Evolutionary conservation across 2,329 filamentous ascomycete species (phyloP).

Genomic region (Aureobasidium sp.): DNA sequence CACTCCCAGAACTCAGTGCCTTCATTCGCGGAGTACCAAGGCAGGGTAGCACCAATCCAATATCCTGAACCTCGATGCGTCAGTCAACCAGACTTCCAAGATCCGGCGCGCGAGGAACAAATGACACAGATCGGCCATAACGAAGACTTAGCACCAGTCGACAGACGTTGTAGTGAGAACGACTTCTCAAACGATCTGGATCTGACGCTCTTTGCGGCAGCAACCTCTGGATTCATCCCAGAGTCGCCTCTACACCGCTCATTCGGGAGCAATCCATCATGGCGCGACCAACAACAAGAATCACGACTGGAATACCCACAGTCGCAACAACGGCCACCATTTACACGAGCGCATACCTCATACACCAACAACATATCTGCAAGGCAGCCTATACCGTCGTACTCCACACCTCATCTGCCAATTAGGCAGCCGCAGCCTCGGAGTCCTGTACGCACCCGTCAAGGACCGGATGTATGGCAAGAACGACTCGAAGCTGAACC

Average conservation of each 20-base stretch:
- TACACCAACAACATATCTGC: constrained; percentile 14
- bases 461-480: constrained; percentile 4
- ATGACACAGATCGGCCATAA: not conserved
- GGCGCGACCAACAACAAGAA: not conserved
- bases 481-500: constrained; percentile 12
- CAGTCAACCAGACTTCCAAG: constrained; percentile 5
- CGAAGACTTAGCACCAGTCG: not conserved
- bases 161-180: not conserved
- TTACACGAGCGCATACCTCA: constrained; percentile 18
- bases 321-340: constrained; percentile 18
- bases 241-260: constrained; percentile 11
- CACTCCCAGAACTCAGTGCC: constrained; percentile 3
- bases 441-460: not conserved
- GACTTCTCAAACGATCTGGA: constrained; percentile 25
- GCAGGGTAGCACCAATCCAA: constrained; percentile 3
- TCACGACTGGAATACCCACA: constrained; percentile 9
- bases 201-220: constrained; percentile 27
- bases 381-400: constrained; percentile 18
- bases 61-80: not conserved
- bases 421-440: constrained; percentile 12
- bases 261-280: not conserved
- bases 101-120: not conserved
- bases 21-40: constrained; percentile 10
- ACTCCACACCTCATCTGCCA: not conserved
- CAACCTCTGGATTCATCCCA: constrained; percentile 27